Conservation (phyloP, 371 early-diverging fungal species). For the Apophysomyces sp. region DNA sequence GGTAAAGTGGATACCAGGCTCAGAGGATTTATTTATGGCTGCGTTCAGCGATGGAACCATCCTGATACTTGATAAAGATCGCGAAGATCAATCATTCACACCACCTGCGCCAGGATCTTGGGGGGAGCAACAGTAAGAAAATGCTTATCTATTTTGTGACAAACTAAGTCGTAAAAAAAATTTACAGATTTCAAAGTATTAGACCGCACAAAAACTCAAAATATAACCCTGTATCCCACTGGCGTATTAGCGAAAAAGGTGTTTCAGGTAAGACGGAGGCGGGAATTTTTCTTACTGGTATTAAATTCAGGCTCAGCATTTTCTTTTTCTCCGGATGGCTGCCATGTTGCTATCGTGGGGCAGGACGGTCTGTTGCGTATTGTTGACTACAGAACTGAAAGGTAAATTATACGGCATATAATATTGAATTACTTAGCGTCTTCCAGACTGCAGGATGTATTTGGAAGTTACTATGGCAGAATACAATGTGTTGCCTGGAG, state of each 20-base stretch:
- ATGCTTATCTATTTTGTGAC: not conserved
- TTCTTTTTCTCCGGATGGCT: slow-evolving; percentile 81
- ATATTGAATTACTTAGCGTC: not conserved
- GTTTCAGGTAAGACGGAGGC: slow-evolving; percentile 54
- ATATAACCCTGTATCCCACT: slow-evolving; percentile 71
- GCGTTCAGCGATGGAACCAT: slow-evolving; percentile 76
- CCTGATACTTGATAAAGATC: slow-evolving; percentile 82
- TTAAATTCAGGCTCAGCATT: slow-evolving; percentile 41
- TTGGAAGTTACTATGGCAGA: slow-evolving; percentile 77
- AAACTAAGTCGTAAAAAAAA: not conserved
- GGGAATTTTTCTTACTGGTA: not conserved
- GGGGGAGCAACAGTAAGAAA: slow-evolving; percentile 25
- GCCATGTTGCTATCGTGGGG: slow-evolving; percentile 71
- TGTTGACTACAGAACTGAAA: slow-evolving; percentile 66
- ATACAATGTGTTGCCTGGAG: slow-evolving; percentile 87
- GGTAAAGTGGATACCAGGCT: slow-evolving; percentile 91
- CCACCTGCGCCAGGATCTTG: slow-evolving; percentile 30
- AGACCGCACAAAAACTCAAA: slow-evolving; percentile 49
- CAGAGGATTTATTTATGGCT: slow-evolving; percentile 81
- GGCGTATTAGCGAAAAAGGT: slow-evolving; percentile 64
- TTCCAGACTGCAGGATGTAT: slow-evolving; percentile 67
- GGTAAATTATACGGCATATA: slow-evolving; percentile 16
- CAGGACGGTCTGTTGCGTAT: slow-evolving; percentile 73
- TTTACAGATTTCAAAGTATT: slow-evolving; percentile 51
- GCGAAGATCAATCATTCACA: slow-evolving; percentile 72